Percentiles rank a stretch among this genome's conserved stretches.
Evolutionary conservation across 139 green algal genomes (phyloP).

Genomic region (Haematococcus sp.): DNA sequence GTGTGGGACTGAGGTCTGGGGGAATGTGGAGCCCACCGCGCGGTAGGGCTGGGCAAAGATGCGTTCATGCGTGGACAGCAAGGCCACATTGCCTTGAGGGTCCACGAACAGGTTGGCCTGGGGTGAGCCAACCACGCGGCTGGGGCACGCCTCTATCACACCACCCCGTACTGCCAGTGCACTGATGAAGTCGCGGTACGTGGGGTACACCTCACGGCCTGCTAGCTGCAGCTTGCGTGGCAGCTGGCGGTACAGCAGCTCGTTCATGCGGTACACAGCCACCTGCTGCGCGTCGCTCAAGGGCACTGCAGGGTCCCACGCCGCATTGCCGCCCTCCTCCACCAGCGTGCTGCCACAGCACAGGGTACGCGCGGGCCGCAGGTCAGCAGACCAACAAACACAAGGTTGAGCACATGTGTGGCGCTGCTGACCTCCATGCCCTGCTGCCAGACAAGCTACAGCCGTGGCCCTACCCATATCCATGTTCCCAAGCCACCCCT

Average conservation of each 20-base stretch:
- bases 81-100: conserved; percentile 38
- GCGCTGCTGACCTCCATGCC: too few relatives aligned
- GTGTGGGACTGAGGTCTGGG: conserved; percentile 58
- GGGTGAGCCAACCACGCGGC: conserved; percentile 44
- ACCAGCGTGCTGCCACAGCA: neutral
- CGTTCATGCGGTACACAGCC: conserved; percentile 30
- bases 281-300: conserved; percentile 36
- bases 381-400: too few relatives aligned
- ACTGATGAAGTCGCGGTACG: conserved; percentile 37
- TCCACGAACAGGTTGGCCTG: conserved; percentile 63
- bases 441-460: too few relatives aligned
- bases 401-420: too few relatives aligned
- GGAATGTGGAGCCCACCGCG: conserved; percentile 56
- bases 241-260: conserved; percentile 38
- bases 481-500: too few relatives aligned
- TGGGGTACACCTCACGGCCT: conserved; percentile 33
- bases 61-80: conserved; percentile 64
- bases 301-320: neutral
- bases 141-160: conserved; percentile 53
- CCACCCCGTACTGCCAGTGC: conserved; percentile 38
- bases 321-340: neutral
- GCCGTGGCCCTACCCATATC: too few relatives aligned
- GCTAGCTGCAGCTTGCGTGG: conserved; percentile 25
- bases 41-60: conserved; percentile 60
- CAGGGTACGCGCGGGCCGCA: too few relatives aligned